These are phyloP conservation scores for Limonomyces culmigenus DNA, from an alignment of 1,284 basidiomycete species.

Conservation along the genomic window DNA sequence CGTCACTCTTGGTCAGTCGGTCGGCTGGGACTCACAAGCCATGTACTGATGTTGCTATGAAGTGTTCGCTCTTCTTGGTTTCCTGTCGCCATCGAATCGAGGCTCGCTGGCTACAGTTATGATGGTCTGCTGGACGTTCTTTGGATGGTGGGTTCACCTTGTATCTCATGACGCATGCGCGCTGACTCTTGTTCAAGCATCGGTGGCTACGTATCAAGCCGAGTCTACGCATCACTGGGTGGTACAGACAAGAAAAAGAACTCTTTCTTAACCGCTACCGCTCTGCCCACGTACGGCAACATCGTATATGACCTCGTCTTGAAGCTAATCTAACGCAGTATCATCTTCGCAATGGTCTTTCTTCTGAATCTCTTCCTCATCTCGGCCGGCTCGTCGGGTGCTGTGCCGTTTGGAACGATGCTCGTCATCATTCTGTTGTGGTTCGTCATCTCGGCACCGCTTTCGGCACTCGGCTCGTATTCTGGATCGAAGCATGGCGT, in stretches of 20 bases:
- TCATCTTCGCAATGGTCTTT: conserved; percentile 74
- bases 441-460: conserved; percentile 88
- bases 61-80: conserved; percentile 96
- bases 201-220: conserved; percentile 79
- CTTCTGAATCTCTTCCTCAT: conserved; percentile 80
- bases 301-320: conserved; percentile 1
- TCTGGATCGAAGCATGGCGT: conserved; percentile 83
- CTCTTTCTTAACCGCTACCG: conserved; percentile 75
- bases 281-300: conserved; percentile 64
- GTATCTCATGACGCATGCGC: not conserved
- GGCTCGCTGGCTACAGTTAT: conserved; percentile 92
- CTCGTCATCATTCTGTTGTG: conserved; percentile 82
- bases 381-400: conserved; percentile 77
- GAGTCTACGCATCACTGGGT: conserved; percentile 72
- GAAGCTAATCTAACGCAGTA: conserved; percentile 18
- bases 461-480: conserved; percentile 58
- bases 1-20: conserved; percentile 60
- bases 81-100: conserved; percentile 90
- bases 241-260: conserved; percentile 72
- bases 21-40: too few species aligned
- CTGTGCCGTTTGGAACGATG: conserved; percentile 91
- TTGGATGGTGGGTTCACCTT: conserved; percentile 47
- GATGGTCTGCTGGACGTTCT: conserved; percentile 92
- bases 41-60: conserved; percentile 1
- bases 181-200: conserved; percentile 27